phyloP scores from a whole-genome alignment of 2,329 filamentous ascomycete species.

The Kalmusia sp. region DNA sequence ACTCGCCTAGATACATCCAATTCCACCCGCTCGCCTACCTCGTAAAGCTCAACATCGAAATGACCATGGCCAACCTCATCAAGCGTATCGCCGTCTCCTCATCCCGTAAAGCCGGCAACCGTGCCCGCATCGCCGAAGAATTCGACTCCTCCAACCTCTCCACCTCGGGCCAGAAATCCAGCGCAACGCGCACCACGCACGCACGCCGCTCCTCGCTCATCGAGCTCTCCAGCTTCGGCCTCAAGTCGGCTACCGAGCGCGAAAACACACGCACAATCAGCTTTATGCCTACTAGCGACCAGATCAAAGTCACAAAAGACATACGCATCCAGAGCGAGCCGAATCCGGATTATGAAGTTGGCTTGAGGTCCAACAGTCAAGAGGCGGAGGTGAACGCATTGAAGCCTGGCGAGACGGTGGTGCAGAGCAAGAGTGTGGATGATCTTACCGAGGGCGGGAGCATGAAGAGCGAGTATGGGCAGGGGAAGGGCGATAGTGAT shows the following conservation, averaged over 20 bases:
- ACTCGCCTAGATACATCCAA: slow-evolving; percentile 51
- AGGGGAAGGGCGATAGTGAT: slow-evolving; percentile 7
- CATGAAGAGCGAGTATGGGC: slow-evolving; percentile 6
- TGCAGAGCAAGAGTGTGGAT: slow-evolving; percentile 11
- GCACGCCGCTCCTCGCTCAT: background rate
- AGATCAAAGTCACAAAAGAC: slow-evolving; percentile 27
- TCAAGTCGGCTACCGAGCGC: background rate
- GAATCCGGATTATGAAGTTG: slow-evolving; percentile 1
- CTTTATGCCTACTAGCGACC: slow-evolving; percentile 15
- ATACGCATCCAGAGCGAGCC: slow-evolving; percentile 16
- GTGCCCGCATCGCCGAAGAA: slow-evolving; percentile 24
- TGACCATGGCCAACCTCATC: slow-evolving; percentile 61
- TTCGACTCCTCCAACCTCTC: slow-evolving; percentile 27
- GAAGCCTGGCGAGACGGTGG: background rate
- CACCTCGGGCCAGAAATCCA: background rate
- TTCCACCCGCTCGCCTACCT: slow-evolving; percentile 59
- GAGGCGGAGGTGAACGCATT: background rate
- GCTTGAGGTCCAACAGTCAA: background rate
- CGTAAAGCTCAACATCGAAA: slow-evolving; percentile 60
- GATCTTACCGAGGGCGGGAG: slow-evolving; percentile 8
- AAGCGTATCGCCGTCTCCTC: slow-evolving; percentile 45
- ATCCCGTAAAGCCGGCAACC: slow-evolving; percentile 35
- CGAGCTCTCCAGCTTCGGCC: background rate
- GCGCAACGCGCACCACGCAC: background rate
- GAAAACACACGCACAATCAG: background rate